A percentile compares a stretch with the other conserved stretches of the same genome.
Conservation (phyloP, 768 basidiomycete species). For the Suillus discolor region DNA sequence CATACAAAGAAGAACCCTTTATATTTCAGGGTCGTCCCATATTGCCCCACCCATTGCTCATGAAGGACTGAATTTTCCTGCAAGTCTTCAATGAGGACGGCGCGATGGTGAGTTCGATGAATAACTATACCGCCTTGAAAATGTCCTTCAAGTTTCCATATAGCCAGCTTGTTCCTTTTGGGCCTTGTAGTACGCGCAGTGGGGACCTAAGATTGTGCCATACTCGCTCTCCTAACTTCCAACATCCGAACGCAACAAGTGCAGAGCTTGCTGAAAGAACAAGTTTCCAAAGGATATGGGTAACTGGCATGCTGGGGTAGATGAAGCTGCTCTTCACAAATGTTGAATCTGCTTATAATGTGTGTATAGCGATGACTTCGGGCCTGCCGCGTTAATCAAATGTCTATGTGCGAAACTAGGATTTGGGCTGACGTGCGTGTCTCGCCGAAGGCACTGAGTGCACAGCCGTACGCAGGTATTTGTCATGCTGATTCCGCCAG, state of each 20-base stretch:
- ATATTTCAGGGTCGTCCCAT: slow-evolving; percentile 50
- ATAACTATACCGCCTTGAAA: slow-evolving; percentile 38
- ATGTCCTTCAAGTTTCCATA: slow-evolving; percentile 53
- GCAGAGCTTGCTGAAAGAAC: slow-evolving; percentile 11
- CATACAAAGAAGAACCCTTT: slow-evolving; percentile 47
- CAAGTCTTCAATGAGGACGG: not conserved
- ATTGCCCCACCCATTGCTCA: slow-evolving; percentile 48
- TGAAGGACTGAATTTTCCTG: slow-evolving; percentile 35
- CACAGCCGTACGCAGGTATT: not conserved
- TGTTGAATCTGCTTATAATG: not conserved
- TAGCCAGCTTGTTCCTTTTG: slow-evolving; percentile 44
- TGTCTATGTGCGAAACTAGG: not conserved
- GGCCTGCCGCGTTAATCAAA: not conserved
- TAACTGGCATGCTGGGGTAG: not conserved
- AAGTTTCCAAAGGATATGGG: slow-evolving; percentile 4
- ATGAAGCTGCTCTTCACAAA: not conserved
- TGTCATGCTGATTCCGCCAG: not conserved
- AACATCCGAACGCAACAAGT: slow-evolving; percentile 31
- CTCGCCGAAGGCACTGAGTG: not conserved
- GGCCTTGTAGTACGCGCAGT: slow-evolving; percentile 53
- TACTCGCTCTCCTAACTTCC: slow-evolving; percentile 32
- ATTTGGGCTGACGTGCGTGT: not conserved
- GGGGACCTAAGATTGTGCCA: slow-evolving; percentile 42
- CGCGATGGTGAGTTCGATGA: not conserved
- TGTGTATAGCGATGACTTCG: too few species aligned